Evolutionary conservation across 495 filamentous ascomycete genomes (phyloP).

Genomic region (Apodospora peruviana): DNA sequence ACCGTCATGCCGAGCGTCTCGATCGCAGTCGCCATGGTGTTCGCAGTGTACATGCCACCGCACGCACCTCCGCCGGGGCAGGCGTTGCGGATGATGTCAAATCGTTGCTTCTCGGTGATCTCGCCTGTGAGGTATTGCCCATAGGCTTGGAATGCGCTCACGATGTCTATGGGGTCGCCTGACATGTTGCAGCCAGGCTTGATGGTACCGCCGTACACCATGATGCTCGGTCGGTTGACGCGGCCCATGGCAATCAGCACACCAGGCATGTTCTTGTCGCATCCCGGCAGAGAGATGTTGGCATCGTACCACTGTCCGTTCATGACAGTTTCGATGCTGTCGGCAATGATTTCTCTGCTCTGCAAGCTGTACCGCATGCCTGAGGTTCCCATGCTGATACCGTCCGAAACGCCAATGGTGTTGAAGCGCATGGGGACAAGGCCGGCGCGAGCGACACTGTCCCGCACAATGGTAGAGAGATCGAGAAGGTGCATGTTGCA

Average conservation of each 20-base stretch:
- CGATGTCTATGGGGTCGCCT: conserved; percentile 82
- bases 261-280: conserved; percentile 99
- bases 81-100: conserved; percentile 91
- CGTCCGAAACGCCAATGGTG: conserved; percentile 90
- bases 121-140: conserved; percentile 89
- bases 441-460: conserved; percentile 76
- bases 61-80: conserved; percentile 92
- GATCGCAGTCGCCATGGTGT: conserved; percentile 97
- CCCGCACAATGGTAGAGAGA: conserved; percentile 73
- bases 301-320: conserved; percentile 98
- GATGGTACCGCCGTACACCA: conserved; percentile 97
- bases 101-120: conserved; percentile 84
- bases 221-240: conserved; percentile 86
- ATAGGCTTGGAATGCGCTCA: conserved; percentile 97
- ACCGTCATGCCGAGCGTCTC: conserved; percentile 95
- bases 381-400: conserved; percentile 72
- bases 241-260: conserved; percentile 97
- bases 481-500: conserved; percentile 99
- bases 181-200: conserved; percentile 78
- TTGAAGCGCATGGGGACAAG: conserved; percentile 91
- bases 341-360: conserved; percentile 91
- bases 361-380: conserved; percentile 96
- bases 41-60: conserved; percentile 99
- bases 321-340: conserved; percentile 98
- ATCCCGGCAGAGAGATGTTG: conserved; percentile 96